phyloP scores from a whole-genome alignment of 257 asterid species.

The Apocynum venetum region DNA sequence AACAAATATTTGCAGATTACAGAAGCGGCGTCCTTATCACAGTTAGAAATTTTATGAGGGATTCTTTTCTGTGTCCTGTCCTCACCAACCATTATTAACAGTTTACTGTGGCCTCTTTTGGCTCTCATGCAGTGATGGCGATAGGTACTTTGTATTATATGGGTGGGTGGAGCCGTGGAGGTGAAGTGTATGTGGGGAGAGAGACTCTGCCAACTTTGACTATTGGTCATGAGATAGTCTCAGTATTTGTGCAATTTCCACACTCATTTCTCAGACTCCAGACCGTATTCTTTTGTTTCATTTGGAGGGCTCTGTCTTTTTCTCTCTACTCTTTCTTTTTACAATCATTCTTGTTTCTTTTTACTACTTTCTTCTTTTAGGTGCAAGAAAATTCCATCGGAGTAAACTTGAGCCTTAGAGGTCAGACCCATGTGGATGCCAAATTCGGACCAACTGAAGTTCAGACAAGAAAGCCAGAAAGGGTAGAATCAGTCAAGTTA shows the following conservation, averaged over 20 bases:
- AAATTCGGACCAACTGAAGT: no score
- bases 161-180: no score
- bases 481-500: no score
- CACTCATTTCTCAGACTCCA: background rate
- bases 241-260: background rate
- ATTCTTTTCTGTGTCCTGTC: background rate
- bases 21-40: background rate
- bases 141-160: background rate
- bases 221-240: slow-evolving; percentile 3
- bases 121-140: background rate
- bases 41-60: background rate
- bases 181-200: background rate
- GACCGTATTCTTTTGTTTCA: background rate
- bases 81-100: background rate
- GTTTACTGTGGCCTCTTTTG: no score
- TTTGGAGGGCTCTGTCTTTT: background rate
- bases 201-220: slow-evolving; percentile 18
- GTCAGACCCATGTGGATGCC: no score
- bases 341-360: background rate
- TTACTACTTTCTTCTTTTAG: no score
- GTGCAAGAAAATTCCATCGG: no score
- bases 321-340: background rate
- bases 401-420: no score
- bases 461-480: no score
- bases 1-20: background rate